A percentile compares a stretch with the other conserved stretches of the same genome.
Evolutionary conservation across 2,329 filamentous ascomycete genomes (phyloP).

Genomic region (Allantophomopsis lycopodina): DNA sequence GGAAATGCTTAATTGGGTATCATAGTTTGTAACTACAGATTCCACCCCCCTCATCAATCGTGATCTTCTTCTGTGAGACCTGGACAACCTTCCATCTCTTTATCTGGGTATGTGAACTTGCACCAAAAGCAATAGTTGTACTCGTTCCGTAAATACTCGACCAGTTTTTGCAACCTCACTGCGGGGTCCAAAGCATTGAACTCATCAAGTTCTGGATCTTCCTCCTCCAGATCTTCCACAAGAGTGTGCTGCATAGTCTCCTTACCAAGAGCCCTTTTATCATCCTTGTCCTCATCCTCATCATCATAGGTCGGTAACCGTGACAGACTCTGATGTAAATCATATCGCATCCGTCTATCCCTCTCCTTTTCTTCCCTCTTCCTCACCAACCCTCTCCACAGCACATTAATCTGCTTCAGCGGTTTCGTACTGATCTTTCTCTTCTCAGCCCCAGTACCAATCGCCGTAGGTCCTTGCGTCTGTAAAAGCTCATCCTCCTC

Average conservation of each 20-base stretch:
- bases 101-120: constrained; percentile 67
- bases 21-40: background rate
- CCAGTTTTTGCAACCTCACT: constrained; percentile 53
- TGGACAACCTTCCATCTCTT: constrained; percentile 74
- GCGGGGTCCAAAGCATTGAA: constrained; percentile 57
- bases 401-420: constrained; percentile 56
- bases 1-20: background rate
- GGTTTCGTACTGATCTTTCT: constrained; percentile 29
- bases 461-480: constrained; percentile 7
- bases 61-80: constrained; percentile 77
- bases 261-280: constrained; percentile 54
- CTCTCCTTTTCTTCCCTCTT: constrained; percentile 56
- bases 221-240: constrained; percentile 60
- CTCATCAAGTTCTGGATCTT: constrained; percentile 66
- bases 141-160: constrained; percentile 55
- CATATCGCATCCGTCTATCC: constrained; percentile 48
- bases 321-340: constrained; percentile 51
- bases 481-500: constrained; percentile 9
- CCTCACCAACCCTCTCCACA: constrained; percentile 67
- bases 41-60: constrained; percentile 24
- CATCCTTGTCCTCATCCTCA: constrained; percentile 56
- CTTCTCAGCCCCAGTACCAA: constrained; percentile 6
- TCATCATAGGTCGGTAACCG: constrained; percentile 55
- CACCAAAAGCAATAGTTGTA: constrained; percentile 94
- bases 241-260: constrained; percentile 38